These are phyloP conservation scores for Yamadazyma diospyri DNA, from an alignment of 1,139 yeast genomes.

Conservation along the genomic window DNA sequence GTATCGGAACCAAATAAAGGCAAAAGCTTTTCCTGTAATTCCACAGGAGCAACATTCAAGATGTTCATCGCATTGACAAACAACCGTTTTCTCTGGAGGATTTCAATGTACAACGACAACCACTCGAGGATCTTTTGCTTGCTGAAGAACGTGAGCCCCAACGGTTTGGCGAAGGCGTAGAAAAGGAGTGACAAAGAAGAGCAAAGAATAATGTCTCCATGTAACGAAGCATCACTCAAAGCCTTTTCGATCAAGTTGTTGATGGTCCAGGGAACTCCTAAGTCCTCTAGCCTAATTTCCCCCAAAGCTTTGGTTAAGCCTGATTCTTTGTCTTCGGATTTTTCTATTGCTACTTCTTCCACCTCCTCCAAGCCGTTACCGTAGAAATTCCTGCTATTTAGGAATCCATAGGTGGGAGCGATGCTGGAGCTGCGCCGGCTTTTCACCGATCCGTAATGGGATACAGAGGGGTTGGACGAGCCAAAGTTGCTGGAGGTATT, in stretches of 20 bases:
- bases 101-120: slow-evolving; percentile 55
- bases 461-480: background rate
- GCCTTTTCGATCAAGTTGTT: slow-evolving; percentile 37
- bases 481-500: slow-evolving; percentile 11
- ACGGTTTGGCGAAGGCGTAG: slow-evolving; percentile 22
- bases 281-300: slow-evolving; percentile 4
- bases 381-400: slow-evolving; percentile 9
- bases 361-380: slow-evolving; percentile 15
- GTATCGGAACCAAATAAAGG: slow-evolving; percentile 12
- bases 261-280: slow-evolving; percentile 29
- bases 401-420: slow-evolving; percentile 18
- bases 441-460: slow-evolving; percentile 16
- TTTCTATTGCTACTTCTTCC: slow-evolving; percentile 11
- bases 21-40: slow-evolving; percentile 26
- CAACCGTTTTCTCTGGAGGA: slow-evolving; percentile 48
- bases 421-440: slow-evolving; percentile 23
- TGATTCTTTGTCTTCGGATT: slow-evolving; percentile 17
- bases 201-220: slow-evolving; percentile 66
- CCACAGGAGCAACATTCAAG: slow-evolving; percentile 43
- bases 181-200: slow-evolving; percentile 60
- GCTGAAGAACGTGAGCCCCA: slow-evolving; percentile 17
- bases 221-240: slow-evolving; percentile 50
- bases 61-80: slow-evolving; percentile 61
- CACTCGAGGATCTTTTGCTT: slow-evolving; percentile 46
- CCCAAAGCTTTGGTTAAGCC: slow-evolving; percentile 32